Evolutionary conservation across 352 stramenopile species (phyloP).

Genomic region (Globisporangium splendens): DNA sequence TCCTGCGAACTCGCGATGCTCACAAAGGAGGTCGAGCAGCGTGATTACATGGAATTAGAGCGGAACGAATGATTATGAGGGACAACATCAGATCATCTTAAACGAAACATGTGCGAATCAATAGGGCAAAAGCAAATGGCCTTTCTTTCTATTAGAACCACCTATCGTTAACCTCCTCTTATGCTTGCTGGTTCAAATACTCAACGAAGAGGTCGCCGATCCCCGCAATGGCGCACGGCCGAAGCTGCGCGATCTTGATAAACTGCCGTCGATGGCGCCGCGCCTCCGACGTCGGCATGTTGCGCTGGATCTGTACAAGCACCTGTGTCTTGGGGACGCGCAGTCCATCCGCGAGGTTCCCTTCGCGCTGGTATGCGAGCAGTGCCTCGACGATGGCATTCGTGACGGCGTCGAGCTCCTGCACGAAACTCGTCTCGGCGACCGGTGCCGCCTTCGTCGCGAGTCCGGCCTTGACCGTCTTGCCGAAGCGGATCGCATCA

Average conservation of each 20-base stretch:
- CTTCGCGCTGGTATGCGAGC: conserved; percentile 61
- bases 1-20: conserved; percentile 70
- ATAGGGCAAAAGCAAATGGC: neutral
- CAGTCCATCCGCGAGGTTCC: conserved; percentile 46
- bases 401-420: conserved; percentile 64
- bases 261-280: conserved; percentile 78
- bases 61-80: conserved; percentile 33
- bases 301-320: conserved; percentile 37
- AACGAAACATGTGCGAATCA: neutral
- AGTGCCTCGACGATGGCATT: conserved; percentile 53
- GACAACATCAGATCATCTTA: neutral
- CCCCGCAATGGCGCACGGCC: conserved; percentile 40
- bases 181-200: conserved; percentile 74
- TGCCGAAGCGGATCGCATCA: conserved; percentile 54
- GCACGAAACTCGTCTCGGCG: conserved; percentile 67
- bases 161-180: conserved; percentile 2
- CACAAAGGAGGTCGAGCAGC: conserved; percentile 51
- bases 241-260: conserved; percentile 71
- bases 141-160: neutral
- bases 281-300: conserved; percentile 50
- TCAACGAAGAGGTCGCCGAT: conserved; percentile 73
- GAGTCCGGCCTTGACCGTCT: conserved; percentile 62
- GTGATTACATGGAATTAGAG: conserved; percentile 59
- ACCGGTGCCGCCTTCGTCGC: conserved; percentile 56
- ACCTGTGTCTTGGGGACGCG: conserved; percentile 29